Evolutionary conservation across 202 grass and related monocot species (phyloP).

Genomic region (Carex arenaria): DNA sequence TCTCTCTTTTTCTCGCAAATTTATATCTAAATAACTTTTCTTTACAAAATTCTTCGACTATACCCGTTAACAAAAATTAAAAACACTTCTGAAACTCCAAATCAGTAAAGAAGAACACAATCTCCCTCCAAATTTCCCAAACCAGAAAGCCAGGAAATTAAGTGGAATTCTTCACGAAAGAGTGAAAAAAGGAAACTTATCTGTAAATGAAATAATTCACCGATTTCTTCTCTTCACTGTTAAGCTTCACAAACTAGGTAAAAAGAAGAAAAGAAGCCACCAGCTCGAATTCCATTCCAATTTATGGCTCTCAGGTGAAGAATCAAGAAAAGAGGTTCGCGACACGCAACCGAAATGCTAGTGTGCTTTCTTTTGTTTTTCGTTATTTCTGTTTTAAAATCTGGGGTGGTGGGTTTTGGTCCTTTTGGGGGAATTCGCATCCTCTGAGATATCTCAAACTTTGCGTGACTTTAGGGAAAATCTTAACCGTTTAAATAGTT

Average conservation of each 20-base stretch:
- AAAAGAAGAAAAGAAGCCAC: not conserved
- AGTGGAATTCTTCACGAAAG: conserved; percentile 21
- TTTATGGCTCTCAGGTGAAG: not conserved
- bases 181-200: conserved; percentile 16
- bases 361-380: conserved; percentile 5
- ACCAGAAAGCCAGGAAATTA: not conserved
- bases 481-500: too few relatives aligned
- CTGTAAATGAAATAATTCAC: conserved; percentile 3
- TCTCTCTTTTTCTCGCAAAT: conserved; percentile 4
- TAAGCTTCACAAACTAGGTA: conserved; percentile 3
- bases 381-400: not conserved
- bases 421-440: not conserved
- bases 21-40: not conserved
- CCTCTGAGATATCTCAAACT: too few relatives aligned
- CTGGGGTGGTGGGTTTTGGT: conserved; percentile 10
- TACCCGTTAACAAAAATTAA: not conserved
- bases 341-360: conserved; percentile 15
- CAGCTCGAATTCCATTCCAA: not conserved
- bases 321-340: not conserved
- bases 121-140: not conserved
- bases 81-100: conserved; percentile 7
- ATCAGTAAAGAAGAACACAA: not conserved
- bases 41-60: not conserved
- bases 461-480: too few relatives aligned
- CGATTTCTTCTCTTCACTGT: not conserved